Evolutionary conservation across 139 green algal genomes (phyloP).

Genomic region (Pedinophyceae sp.): DNA sequence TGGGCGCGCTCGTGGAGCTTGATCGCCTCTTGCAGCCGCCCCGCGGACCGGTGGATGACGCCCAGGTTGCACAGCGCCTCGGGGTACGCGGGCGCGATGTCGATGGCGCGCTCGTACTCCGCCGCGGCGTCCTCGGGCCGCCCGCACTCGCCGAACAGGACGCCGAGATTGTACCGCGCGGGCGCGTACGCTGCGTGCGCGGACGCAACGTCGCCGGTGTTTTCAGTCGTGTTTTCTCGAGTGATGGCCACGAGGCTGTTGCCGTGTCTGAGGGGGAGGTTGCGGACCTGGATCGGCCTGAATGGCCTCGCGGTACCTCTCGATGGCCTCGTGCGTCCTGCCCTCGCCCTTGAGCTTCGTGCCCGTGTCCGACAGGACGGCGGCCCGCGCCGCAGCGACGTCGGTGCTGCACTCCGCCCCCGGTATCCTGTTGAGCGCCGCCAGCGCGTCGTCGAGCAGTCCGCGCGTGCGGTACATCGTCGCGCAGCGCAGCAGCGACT

Average conservation of each 20-base stretch:
- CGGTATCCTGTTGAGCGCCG: slow-evolving; percentile 8
- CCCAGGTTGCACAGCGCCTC: slow-evolving; percentile 90
- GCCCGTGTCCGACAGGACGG: background rate
- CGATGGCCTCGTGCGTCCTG: background rate
- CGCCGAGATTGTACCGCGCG: slow-evolving; percentile 60
- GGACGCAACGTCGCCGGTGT: no score
- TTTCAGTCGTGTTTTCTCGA: slow-evolving; percentile 20
- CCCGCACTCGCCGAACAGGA: slow-evolving; percentile 11
- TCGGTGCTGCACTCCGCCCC: slow-evolving; percentile 3
- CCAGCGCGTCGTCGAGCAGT: slow-evolving; percentile 35
- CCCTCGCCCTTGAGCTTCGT: background rate
- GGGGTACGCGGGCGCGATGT: slow-evolving; percentile 38
- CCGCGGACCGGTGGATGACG: slow-evolving; percentile 46
- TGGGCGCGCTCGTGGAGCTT: slow-evolving; percentile 63
- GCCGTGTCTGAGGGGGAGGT: background rate
- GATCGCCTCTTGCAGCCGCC: slow-evolving; percentile 54
- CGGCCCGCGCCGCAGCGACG: background rate
- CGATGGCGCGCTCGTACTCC: slow-evolving; percentile 26
- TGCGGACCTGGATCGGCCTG: background rate
- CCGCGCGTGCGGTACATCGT: slow-evolving; percentile 41
- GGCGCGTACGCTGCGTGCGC: slow-evolving; percentile 12
- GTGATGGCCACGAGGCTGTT: slow-evolving; percentile 16
- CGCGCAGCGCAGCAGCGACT: slow-evolving; percentile 30
- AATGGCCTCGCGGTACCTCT: slow-evolving; percentile 3
- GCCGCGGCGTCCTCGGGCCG: slow-evolving; percentile 13